Base-by-base conservation (phyloP, 495 filamentous ascomycete genomes). In the Penicillium paradoxum region DNA sequence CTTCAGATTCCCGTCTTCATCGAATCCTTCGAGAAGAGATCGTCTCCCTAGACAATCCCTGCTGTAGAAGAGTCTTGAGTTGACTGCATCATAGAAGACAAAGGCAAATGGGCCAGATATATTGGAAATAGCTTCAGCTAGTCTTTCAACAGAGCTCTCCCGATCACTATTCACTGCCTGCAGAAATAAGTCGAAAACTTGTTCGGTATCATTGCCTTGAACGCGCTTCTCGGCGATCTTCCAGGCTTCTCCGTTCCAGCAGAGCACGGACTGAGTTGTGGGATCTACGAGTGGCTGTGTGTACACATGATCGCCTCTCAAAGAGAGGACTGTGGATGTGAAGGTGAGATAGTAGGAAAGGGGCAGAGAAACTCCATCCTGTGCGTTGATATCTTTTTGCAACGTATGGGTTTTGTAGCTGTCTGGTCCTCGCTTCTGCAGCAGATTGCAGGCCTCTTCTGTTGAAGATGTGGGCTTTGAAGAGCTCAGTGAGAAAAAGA, bases 211-310 rank as follows among this genome's bases (percentile, higher is more conserved):
- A 66, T 95, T 97, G 33, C 80, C 83, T 21, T 60, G 55, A 21
- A 91, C 71, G 2, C 63, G 46, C 24, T 75, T 53, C 13, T 78
- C 66, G 17, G 72, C 74, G 47, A 95, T 78, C 45, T 78, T 85
- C 93, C 93, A 99, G 8, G 91, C 95, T 65, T 99, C 93, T n/a
- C 93, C 93, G 60, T 97, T 97, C 92, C 93, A 99, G 76, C 92
- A 97, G 14, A 99, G 76, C 11, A 89, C 74, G 8, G 88, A 92
- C 17, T 78, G 78, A n/a, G 76, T 80, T 2, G 56, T 51, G 4
- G 57, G 15, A 58, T 89, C 83, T 34, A 77, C 68, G 17, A 95
- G 78, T 1, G 93, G 93, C 59, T 99, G 93, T 13, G 68, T 63
- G 15, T 85, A 80, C 40, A 95, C 59, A 52, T 79, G 74, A 32